Percentiles rank a stretch among this genome's conserved stretches.
phyloP scores from a whole-genome alignment of 2,329 filamentous ascomycete genomes.

The Stachybotrys chlorohalonatus region DNA sequence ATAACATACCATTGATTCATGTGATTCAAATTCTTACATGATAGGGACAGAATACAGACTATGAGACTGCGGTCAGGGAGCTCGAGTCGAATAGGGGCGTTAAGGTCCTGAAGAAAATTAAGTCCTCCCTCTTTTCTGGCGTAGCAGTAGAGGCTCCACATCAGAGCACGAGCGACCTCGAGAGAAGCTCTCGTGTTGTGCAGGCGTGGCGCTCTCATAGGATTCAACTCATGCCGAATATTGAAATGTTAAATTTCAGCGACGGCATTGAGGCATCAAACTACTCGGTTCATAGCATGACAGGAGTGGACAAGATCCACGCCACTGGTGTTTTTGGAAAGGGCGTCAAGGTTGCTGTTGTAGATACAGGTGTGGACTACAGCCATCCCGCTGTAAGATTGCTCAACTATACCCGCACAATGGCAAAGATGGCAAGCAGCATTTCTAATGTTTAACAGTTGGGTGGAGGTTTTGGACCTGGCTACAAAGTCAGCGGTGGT shows the following conservation, averaged over 20 bases:
- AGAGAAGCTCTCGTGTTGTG: neutral
- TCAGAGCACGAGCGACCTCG: neutral
- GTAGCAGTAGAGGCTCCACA: neutral
- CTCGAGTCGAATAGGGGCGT: neutral
- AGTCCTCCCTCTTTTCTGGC: neutral
- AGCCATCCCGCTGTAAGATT: slow-evolving; percentile 6
- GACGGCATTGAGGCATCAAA: slow-evolving; percentile 1
- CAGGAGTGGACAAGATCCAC: slow-evolving; percentile 12
- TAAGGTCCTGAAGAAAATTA: neutral
- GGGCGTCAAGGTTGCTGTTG: slow-evolving; percentile 12
- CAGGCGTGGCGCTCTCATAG: neutral
- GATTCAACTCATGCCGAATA: neutral
- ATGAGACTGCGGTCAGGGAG: neutral
- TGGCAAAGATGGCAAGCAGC: too few species aligned
- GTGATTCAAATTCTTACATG: neutral
- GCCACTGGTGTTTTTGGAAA: slow-evolving; percentile 8
- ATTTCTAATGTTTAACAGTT: neutral
- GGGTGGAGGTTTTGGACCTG: neutral
- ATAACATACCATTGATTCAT: neutral
- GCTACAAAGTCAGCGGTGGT: neutral
- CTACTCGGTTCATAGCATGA: slow-evolving; percentile 11
- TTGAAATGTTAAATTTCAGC: neutral
- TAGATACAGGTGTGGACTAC: slow-evolving; percentile 14
- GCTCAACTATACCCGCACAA: neutral
- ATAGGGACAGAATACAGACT: neutral